phyloP scores from a whole-genome alignment of 352 stramenopile species.

The Phytophthora pseudosyringae region DNA sequence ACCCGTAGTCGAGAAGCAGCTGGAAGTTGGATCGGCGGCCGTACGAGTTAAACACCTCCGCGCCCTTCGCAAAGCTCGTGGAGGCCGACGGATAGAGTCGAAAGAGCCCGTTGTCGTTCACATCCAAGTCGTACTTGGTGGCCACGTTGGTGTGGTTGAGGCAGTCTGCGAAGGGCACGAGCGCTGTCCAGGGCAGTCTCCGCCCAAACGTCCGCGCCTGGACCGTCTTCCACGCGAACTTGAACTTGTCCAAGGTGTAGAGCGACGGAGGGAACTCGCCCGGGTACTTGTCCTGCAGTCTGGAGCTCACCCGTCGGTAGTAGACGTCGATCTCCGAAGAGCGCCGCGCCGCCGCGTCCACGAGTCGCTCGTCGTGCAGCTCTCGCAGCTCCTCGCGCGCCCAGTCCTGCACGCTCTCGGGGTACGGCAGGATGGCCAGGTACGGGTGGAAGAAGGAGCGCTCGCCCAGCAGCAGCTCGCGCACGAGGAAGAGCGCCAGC shows the following conservation, averaged over 20 bases:
- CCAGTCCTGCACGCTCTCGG: slow-evolving; percentile 88
- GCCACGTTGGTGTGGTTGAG: slow-evolving; percentile 92
- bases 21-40: slow-evolving; percentile 87
- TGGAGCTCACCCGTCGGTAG: slow-evolving; percentile 58
- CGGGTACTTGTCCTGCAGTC: slow-evolving; percentile 56
- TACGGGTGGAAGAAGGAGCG: slow-evolving; percentile 91
- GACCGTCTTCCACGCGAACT: slow-evolving; percentile 90
- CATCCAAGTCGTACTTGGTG: slow-evolving; percentile 89
- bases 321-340: slow-evolving; percentile 61
- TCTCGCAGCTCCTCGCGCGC: slow-evolving; percentile 60
- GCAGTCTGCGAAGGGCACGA: slow-evolving; percentile 93
- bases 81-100: slow-evolving; percentile 65
- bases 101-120: slow-evolving; percentile 65
- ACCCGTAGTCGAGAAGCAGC: slow-evolving; percentile 94
- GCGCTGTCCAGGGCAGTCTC: slow-evolving; percentile 87
- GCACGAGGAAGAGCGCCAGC: slow-evolving; percentile 84
- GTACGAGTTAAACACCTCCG: slow-evolving; percentile 94
- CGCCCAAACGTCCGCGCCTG: slow-evolving; percentile 92
- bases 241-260: slow-evolving; percentile 75
- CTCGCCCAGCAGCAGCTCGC: slow-evolving; percentile 65
- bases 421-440: slow-evolving; percentile 80
- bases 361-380: slow-evolving; percentile 73
- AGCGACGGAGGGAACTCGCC: slow-evolving; percentile 52
- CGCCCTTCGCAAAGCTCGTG: slow-evolving; percentile 59
- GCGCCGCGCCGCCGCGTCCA: slow-evolving; percentile 53